Percentiles rank a stretch among this genome's conserved stretches.
phyloP scores from a whole-genome alignment of 73 alveolate genomes.

The Symbiodinium natans region DNA sequence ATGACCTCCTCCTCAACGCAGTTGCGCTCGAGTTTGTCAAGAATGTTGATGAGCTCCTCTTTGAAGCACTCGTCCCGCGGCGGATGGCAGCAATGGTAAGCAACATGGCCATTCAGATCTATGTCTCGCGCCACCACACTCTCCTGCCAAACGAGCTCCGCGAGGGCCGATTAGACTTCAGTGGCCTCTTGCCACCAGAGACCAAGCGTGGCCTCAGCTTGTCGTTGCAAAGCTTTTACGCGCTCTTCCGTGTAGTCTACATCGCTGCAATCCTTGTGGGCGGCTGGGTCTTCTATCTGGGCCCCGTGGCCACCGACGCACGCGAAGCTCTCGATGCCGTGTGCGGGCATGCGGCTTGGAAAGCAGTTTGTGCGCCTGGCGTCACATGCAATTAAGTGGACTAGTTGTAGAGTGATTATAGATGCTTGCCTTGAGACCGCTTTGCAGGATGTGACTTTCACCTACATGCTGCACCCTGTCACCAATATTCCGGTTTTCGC shows the following conservation, averaged over 20 bases:
- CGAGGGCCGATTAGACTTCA: conserved; percentile 7
- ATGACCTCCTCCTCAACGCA: conserved; percentile 43
- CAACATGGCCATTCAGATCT: conserved; percentile 46
- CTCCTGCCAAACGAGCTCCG: conserved; percentile 41
- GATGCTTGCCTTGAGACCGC: neutral
- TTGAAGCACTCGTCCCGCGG: conserved; percentile 69
- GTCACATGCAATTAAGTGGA: neutral
- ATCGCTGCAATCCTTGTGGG: neutral
- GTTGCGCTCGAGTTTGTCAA: conserved; percentile 40
- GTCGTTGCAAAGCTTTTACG: conserved; percentile 57
- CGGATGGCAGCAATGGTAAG: conserved; percentile 70
- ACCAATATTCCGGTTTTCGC: conserved; percentile 56
- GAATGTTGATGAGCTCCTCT: conserved; percentile 23
- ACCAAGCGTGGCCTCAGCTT: conserved; percentile 44
- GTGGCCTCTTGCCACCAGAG: conserved; percentile 49
- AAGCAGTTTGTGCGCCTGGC: neutral
- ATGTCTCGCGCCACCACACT: conserved; percentile 69
- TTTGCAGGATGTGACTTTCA: conserved; percentile 35
- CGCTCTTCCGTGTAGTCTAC: conserved; percentile 29
- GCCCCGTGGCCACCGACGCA: conserved; percentile 7
- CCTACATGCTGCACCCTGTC: conserved; percentile 81
- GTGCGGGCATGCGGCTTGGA: conserved; percentile 55
- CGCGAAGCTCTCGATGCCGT: conserved; percentile 55
- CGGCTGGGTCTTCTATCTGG: conserved; percentile 30
- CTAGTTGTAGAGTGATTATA: no score